phyloP scores from a whole-genome alignment of 1,284 basidiomycete genomes.

The Ustilago hordei region DNA sequence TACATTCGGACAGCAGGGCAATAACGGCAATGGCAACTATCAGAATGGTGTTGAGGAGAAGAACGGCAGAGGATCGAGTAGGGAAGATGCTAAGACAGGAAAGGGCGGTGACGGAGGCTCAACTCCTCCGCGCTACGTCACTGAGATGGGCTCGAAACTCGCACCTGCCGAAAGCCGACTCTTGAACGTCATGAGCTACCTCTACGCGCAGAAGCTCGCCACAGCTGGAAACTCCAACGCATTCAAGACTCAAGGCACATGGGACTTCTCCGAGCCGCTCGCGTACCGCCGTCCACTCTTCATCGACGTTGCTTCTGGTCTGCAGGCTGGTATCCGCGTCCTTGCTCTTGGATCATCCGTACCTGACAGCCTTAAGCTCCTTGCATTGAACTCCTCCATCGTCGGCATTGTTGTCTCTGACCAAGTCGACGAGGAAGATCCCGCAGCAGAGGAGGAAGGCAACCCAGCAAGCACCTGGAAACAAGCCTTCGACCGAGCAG shows the following conservation, averaged over 20 bases:
- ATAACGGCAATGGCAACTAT: not conserved
- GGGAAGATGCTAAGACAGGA: constrained; percentile 9
- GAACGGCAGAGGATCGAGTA: constrained; percentile 6
- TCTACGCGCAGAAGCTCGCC: constrained; percentile 55
- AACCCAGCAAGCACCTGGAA: constrained; percentile 29
- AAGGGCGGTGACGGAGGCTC: constrained; percentile 33
- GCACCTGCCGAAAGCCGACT: constrained; percentile 53
- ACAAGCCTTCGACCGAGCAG: constrained; percentile 32
- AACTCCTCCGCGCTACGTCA: constrained; percentile 35
- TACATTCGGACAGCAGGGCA: constrained; percentile 16
- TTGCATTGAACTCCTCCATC: constrained; percentile 83
- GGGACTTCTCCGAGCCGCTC: constrained; percentile 80
- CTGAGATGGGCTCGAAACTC: constrained; percentile 34
- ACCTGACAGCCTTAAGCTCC: constrained; percentile 57
- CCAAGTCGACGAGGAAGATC: not conserved
- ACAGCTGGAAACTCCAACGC: not conserved
- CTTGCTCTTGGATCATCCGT: constrained; percentile 53
- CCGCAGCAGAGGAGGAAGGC: not conserved
- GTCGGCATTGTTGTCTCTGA: constrained; percentile 73
- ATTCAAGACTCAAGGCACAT: constrained; percentile 68
- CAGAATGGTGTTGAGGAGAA: not conserved
- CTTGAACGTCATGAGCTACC: constrained; percentile 49
- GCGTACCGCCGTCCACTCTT: constrained; percentile 68
- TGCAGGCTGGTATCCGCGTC: constrained; percentile 74
- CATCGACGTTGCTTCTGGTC: constrained; percentile 74